Percentiles rank a stretch among this genome's conserved stretches.
Conservation (phyloP, 768 basidiomycete genomes). For the Leccinellum rugosiceps region DNA sequence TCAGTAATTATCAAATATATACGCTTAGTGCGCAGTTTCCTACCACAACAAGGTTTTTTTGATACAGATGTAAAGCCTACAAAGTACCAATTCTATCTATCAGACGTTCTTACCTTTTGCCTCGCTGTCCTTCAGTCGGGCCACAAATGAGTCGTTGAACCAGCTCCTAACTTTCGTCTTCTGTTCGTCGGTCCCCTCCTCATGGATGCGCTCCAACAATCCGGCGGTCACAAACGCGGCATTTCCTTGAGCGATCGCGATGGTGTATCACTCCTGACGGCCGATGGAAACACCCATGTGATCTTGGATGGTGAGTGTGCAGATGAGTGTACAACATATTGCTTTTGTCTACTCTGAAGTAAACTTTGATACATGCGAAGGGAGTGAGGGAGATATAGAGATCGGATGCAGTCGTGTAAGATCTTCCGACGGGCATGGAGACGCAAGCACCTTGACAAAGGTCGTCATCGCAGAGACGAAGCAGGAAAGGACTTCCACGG, state of each 20-base stretch:
- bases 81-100: slow-evolving; percentile 50
- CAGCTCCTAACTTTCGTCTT: slow-evolving; percentile 49
- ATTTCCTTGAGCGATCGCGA: slow-evolving; percentile 55
- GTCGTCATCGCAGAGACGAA: slow-evolving; percentile 49
- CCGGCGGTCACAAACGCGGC: slow-evolving; percentile 78
- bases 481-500: too few relatives aligned
- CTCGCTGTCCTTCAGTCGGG: slow-evolving; percentile 48
- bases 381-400: slow-evolving; percentile 76
- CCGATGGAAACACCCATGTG: slow-evolving; percentile 52
- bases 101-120: slow-evolving; percentile 66
- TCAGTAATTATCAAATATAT: too few relatives aligned
- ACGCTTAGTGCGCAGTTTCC: not conserved
- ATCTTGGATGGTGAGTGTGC: slow-evolving; percentile 59
- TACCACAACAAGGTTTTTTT: too few relatives aligned
- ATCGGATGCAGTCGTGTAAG: slow-evolving; percentile 60
- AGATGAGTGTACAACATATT: slow-evolving; percentile 48
- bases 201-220: slow-evolving; percentile 56
- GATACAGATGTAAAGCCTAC: slow-evolving; percentile 7
- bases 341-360: slow-evolving; percentile 82
- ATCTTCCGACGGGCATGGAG: slow-evolving; percentile 55
- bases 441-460: slow-evolving; percentile 59
- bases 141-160: slow-evolving; percentile 50
- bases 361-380: slow-evolving; percentile 85
- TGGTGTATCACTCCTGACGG: slow-evolving; percentile 50
- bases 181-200: slow-evolving; percentile 38